Conservation (phyloP, 2,329 filamentous ascomycete species). For the Gaeumannomyces tritici region DNA sequence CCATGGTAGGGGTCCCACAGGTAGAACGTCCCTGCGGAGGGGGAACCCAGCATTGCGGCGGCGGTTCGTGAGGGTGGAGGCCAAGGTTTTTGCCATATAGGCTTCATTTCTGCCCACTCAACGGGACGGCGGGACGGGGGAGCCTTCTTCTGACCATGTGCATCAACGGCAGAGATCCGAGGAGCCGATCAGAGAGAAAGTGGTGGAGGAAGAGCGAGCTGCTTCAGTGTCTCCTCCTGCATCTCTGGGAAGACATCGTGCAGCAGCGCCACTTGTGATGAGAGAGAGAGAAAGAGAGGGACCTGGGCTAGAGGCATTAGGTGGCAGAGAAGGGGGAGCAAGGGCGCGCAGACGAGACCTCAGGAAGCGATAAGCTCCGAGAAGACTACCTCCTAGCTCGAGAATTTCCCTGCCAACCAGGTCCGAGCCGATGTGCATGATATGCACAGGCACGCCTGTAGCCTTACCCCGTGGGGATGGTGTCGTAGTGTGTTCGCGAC, state of each 20-base stretch:
- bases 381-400: neutral
- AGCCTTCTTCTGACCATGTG: neutral
- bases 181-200: neutral
- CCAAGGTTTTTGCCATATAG: constrained; percentile 7
- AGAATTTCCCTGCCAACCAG: neutral
- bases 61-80: neutral
- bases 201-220: neutral
- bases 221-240: neutral
- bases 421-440: neutral
- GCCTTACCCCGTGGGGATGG: neutral
- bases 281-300: no score
- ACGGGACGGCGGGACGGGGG: constrained; percentile 5
- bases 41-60: neutral
- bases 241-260: neutral
- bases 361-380: neutral
- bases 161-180: neutral
- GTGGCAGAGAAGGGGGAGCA: neutral
- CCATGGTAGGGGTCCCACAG: neutral
- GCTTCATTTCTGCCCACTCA: constrained; percentile 1
- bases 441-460: neutral
- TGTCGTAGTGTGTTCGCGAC: neutral
- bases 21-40: constrained; percentile 1
- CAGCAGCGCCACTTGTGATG: neutral
- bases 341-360: no score
- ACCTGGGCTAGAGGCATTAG: no score